A percentile compares a stretch with the other conserved stretches of the same genome.
These are phyloP conservation scores for Ceratobasidium sp. DNA, from an alignment of 1,284 basidiomycete species.

Conservation along the genomic window DNA sequence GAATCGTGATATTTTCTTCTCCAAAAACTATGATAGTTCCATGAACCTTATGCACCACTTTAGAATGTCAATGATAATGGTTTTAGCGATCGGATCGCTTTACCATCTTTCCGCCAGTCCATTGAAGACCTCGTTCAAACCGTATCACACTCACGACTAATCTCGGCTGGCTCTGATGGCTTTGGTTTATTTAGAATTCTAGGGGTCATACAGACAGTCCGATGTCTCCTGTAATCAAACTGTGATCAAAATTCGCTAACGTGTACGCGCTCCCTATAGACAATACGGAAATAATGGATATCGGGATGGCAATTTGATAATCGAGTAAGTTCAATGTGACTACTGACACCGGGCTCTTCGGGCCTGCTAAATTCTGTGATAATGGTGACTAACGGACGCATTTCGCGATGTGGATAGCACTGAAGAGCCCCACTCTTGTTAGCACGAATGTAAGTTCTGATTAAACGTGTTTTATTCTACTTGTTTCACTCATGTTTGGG, in stretches of 20 bases:
- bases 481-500: neutral
- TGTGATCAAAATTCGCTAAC: neutral
- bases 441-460: conserved; percentile 58
- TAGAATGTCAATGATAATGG: no score
- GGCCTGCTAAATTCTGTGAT: neutral
- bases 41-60: no score
- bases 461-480: neutral
- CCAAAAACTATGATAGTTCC: no score
- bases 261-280: neutral
- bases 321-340: conserved; percentile 46
- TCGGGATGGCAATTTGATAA: conserved; percentile 55
- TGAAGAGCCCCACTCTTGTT: conserved; percentile 64
- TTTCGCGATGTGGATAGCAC: conserved; percentile 63
- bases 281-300: conserved; percentile 68
- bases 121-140: no score
- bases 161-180: neutral
- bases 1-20: no score
- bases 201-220: conserved; percentile 55
- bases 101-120: no score
- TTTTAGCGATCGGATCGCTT: no score
- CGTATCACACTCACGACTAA: no score
- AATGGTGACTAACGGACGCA: conserved; percentile 61
- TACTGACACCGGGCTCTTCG: no score
- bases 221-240: no score
- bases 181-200: conserved; percentile 56